Base-by-base conservation (phyloP, 441 rosid species). In the Breynia disticha region DNA sequence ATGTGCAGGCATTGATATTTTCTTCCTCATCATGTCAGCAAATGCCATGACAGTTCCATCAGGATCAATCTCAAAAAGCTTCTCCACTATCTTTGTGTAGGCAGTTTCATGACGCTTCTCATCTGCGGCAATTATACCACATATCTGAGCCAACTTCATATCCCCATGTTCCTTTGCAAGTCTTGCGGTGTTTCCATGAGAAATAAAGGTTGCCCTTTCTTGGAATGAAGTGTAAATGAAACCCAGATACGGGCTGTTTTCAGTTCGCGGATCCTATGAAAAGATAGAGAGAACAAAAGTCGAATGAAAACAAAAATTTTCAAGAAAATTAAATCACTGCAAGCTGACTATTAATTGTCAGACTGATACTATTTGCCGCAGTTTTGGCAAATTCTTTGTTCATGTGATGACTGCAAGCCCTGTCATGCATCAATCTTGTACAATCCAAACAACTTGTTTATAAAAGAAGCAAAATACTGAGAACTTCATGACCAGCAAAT, bases 61-160 rank as follows among this genome's bases (percentile, higher is more conserved):
- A 17, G 96, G 96, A 63, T 90, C 98, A 6, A 87, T 74, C 78
- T 87, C 96, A 18, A 80, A 74, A 42, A 90, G 90, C 74, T 90
- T 90, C 50, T 83, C 96, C 43, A 77, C 79, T 16, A 90, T 87
- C 79, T 85, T 85, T 56, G 95, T 79, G 78, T 90, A 90, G 18
- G 98, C 98, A 0, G 85, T 80, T 68, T 90, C 98, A 11, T 90
- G 98, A 46, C 98, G 95, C 78, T 82, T 90, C 75, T 90, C 98
- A 35, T 90, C 98, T 18, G 96, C 58, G 8, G 98, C 98, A 57
- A 90, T 90, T 18, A 67, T 78, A 13, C 98, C 98, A 32, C 98
- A 90, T 47, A 90, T 74, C 67, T 87, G 98, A 18, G 96, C 96
- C 65, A 90, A 32, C 54, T 81, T 87, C 15, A 77, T 0, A 73